These are phyloP conservation scores for Erodium trifolium DNA, from an alignment of 441 rosid species.

Conservation along the genomic window DNA sequence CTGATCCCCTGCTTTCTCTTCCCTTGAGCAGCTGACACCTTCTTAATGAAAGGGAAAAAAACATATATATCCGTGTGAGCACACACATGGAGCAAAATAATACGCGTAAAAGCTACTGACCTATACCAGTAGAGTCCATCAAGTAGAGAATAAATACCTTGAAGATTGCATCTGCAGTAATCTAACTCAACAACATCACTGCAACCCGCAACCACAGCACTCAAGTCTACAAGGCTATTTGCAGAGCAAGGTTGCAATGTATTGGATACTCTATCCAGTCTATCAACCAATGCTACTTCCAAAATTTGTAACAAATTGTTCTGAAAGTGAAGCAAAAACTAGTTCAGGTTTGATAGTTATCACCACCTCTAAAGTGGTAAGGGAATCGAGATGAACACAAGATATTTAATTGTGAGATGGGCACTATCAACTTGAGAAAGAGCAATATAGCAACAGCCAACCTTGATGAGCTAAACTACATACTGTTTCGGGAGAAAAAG, in stretches of 20 bases:
- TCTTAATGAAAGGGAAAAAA: slow-evolving; percentile 18
- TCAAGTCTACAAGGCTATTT: slow-evolving; percentile 50
- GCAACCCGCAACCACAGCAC: slow-evolving; percentile 41
- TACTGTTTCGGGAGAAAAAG: neutral
- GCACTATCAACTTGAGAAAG: neutral
- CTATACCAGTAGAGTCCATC: slow-evolving; percentile 10
- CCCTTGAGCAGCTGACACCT: slow-evolving; percentile 65
- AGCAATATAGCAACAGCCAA: slow-evolving; percentile 7
- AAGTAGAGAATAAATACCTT: slow-evolving; percentile 47
- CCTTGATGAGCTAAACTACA: neutral
- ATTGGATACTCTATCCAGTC: slow-evolving; percentile 47
- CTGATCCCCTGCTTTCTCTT: slow-evolving; percentile 70
- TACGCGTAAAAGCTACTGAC: slow-evolving; percentile 14
- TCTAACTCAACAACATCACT: slow-evolving; percentile 37
- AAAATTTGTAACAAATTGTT: slow-evolving; percentile 46
- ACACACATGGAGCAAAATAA: slow-evolving; percentile 1
- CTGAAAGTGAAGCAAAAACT: slow-evolving; percentile 37
- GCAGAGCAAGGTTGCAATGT: slow-evolving; percentile 39
- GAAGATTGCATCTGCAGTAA: slow-evolving; percentile 50
- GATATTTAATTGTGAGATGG: neutral
- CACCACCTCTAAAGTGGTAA: slow-evolving; percentile 12
- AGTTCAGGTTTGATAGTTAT: slow-evolving; percentile 18
- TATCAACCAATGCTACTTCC: slow-evolving; percentile 75
- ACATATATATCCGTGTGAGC: neutral
- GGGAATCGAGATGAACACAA: neutral